These are phyloP conservation scores for Pelagophyceae sp. DNA, from an alignment of 352 stramenopile genomes.

Conservation along the genomic window DNA sequence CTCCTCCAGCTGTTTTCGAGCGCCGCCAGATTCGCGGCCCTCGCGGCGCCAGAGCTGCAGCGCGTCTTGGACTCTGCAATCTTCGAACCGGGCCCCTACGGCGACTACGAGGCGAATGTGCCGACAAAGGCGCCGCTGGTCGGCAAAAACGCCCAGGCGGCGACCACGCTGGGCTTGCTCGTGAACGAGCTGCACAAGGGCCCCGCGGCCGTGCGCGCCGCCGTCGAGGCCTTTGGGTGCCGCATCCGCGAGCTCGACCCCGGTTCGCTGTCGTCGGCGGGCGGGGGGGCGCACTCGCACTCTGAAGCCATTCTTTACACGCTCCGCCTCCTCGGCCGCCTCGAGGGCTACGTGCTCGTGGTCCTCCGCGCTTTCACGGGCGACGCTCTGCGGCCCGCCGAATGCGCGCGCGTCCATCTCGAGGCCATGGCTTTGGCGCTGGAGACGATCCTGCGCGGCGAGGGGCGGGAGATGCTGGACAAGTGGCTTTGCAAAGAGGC, in stretches of 20 bases:
- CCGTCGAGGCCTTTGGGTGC: constrained; percentile 67
- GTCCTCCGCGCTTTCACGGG: constrained; percentile 26
- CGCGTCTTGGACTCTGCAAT: constrained; percentile 72
- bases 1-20: constrained; percentile 91
- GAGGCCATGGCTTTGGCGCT: constrained; percentile 16
- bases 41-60: constrained; percentile 65
- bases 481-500: constrained; percentile 44
- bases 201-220: constrained; percentile 68
- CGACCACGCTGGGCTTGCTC: constrained; percentile 88
- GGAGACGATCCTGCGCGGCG: constrained; percentile 24
- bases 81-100: constrained; percentile 63
- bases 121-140: constrained; percentile 48
- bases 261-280: constrained; percentile 39
- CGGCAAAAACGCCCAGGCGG: constrained; percentile 41
- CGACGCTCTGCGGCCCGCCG: neutral
- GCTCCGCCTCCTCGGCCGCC: constrained; percentile 61
- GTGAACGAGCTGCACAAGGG: constrained; percentile 96
- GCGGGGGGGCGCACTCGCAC: no score
- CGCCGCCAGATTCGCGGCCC: constrained; percentile 51
- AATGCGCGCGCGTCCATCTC: neutral
- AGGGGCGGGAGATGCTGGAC: constrained; percentile 47
- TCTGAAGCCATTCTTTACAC: constrained; percentile 69
- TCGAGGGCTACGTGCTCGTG: constrained; percentile 77
- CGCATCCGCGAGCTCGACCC: constrained; percentile 71
- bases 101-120: no score